Evolutionary conservation across 345 rosid genomes (phyloP), one percentile per base, ranked within the genome.

Genomic region (Pelargonium nanum): DNA sequence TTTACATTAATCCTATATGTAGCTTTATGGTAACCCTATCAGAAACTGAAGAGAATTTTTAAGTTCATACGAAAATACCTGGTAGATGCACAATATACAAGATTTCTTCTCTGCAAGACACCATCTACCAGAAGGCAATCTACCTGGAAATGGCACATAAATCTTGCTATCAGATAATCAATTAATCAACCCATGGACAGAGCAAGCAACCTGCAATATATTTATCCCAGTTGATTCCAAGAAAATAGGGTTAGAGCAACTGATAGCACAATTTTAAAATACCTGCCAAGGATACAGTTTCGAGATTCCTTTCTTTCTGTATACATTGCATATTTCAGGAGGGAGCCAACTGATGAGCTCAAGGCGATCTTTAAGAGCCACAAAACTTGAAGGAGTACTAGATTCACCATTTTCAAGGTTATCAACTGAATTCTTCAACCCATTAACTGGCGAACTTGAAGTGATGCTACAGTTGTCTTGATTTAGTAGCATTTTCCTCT

Each of bases 101-200:
- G 91, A 74, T 92, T 89, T 72, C 86, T 77, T 77, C 79, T 80
- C 76, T 85, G 88, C 70, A 92, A 66, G 60, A 92, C 95, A 71
- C 98, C 98, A 57, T 92, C 98, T 65, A 92, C 97, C 65, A 78
- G 86, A 72, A 92, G 98, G 76, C 98, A 92, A 65, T 92, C 97
- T 55, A 92, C 93, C 98, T 89, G 81, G 12, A 34, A 34, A 34
- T 34, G 45, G 12, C 45, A 28, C 32, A 28, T 28, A 34, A 15
- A 34, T 5, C 1, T 9, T 34, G 6, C 10, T 34, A n/a, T n/a
- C n/a, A n/a, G n/a, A n/a, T n/a, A n/a, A n/a, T n/a, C n/a, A n/a
- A n/a, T n/a, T n/a, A n/a, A n/a, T n/a, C n/a, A n/a, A n/a, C n/a
- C n/a, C n/a, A n/a, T n/a, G n/a, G n/a, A n/a, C n/a, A n/a, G n/a